A percentile compares a stretch with the other conserved stretches of the same genome.
Conservation (phyloP, 805 yeast genomes). For the Pichia paraexigua region DNA sequence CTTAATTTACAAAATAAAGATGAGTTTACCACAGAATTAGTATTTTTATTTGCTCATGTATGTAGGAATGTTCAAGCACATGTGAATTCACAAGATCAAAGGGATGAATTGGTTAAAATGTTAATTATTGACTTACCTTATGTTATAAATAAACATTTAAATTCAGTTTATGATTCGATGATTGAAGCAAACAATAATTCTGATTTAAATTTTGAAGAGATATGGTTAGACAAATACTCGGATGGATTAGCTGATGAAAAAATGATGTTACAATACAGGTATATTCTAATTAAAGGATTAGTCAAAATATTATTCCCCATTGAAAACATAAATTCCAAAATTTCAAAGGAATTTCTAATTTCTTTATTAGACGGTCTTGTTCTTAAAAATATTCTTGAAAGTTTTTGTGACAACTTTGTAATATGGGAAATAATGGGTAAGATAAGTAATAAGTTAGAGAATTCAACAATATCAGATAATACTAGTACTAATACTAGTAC, state of each 20-base stretch:
- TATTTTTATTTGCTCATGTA: conserved; percentile 32
- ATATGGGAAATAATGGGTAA: conserved; percentile 36
- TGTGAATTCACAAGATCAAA: conserved; percentile 9
- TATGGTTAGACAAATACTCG: conserved; percentile 1
- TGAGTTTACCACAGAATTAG: conserved; percentile 34
- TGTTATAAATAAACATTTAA: not conserved
- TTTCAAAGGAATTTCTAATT: conserved; percentile 32
- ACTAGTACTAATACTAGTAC: not conserved
- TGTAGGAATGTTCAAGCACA: conserved; percentile 33
- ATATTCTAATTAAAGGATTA: conserved; percentile 29
- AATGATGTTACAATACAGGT: not conserved
- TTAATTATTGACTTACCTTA: conserved; percentile 4
- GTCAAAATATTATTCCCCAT: conserved; percentile 32
- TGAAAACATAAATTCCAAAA: conserved; percentile 32
- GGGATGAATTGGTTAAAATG: conserved; percentile 1
- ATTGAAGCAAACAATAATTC: not conserved
- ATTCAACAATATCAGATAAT: not conserved
- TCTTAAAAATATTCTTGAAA: conserved; percentile 34
- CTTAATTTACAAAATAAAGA: conserved; percentile 28
- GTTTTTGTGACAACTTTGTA: conserved; percentile 44
- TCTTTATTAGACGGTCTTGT: conserved; percentile 36
- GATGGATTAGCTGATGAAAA: conserved; percentile 3
- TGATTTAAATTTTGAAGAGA: not conserved
- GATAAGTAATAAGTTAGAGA: conserved; percentile 4
- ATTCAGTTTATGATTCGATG: not conserved